phyloP scores from a whole-genome alignment of 371 early-diverging fungal genomes.

The Sanchytrium tribonematis region DNA sequence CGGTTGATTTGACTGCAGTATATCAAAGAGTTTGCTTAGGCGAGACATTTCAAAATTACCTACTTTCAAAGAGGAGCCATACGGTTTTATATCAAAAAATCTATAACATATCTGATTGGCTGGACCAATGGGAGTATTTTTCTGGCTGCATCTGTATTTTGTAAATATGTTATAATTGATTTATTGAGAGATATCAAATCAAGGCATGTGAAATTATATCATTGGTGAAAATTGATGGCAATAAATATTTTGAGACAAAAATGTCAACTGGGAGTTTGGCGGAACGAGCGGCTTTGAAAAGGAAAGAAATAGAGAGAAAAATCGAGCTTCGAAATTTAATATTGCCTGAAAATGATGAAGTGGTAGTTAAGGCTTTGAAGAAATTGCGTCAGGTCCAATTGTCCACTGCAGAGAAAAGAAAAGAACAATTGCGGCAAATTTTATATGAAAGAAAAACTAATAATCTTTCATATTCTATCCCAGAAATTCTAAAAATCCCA shows the following conservation, averaged over 20 bases:
- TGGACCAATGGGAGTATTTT: too few species aligned
- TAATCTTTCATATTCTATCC: background rate
- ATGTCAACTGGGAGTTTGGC: background rate
- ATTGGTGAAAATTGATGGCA: too few species aligned
- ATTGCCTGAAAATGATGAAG: background rate
- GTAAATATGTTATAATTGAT: too few species aligned
- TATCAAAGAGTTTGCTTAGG: background rate
- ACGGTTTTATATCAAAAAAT: too few species aligned
- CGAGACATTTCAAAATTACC: too few species aligned
- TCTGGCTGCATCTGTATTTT: too few species aligned
- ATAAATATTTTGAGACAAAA: background rate
- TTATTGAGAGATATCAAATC: too few species aligned
- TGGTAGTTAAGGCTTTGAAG: background rate
- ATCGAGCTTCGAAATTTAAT: background rate
- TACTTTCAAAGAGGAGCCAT: too few species aligned
- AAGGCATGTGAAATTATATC: too few species aligned
- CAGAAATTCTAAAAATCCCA: background rate
- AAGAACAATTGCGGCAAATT: background rate
- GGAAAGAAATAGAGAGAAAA: background rate
- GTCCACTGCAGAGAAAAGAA: background rate
- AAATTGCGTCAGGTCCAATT: background rate
- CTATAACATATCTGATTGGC: too few species aligned
- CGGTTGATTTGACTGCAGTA: background rate
- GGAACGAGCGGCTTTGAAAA: background rate
- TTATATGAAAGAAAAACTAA: background rate